Base-by-base conservation (phyloP, 129 eudicot species). In the Ambrosia artemisiifolia region DNA sequence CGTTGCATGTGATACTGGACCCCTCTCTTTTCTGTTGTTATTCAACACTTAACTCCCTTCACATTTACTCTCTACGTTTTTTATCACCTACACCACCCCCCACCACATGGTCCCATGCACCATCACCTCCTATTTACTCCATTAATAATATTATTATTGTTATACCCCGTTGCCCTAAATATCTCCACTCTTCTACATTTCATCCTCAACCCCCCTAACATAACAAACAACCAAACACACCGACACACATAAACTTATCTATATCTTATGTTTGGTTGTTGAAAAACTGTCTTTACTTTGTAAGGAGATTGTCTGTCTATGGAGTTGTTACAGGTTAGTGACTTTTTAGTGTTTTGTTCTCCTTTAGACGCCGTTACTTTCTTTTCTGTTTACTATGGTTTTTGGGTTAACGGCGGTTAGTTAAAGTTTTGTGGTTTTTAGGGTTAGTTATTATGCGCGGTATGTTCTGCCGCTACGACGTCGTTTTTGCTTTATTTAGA, bases 81-180 rank as follows among this genome's bases (percentile, higher is more conserved):
- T 75, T 28, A 66, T 75, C 68, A 66, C 65, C 65, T 75, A 66
- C 67, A 42, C 11, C 57, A 6, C 72, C 14, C 28, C 24, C 65
- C 83, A 73, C 79, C 70, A 46, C 24, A 61, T 64, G 56, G 51
- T 66, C 65, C 83, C 83, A 69, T 73, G 74, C 83, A 54, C 79
- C 78, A 57, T 79, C 82, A 64, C 77, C 54, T 53, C 34, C 71
- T 78, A 78, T 70, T 71, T 57, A 55, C 78, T 60, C 79, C 57
- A 35, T 24, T 24, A 24, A 24, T 24, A 24, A 0, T 24, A 24
- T 24, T 24, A 24, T 62, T 67, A 32, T 33, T 46, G 19, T 13
- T 61, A 54, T 38, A n/a, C 71, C 50, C 19, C 18, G 20, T 54
- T 75, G 24, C 67, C 83, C 83, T 79, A 66, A 73, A 20, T 4